Evolutionary conservation across 2,329 filamentous ascomycete genomes (phyloP), one percentile per base, ranked within the genome.

Genomic region (Fusarium coicis): DNA sequence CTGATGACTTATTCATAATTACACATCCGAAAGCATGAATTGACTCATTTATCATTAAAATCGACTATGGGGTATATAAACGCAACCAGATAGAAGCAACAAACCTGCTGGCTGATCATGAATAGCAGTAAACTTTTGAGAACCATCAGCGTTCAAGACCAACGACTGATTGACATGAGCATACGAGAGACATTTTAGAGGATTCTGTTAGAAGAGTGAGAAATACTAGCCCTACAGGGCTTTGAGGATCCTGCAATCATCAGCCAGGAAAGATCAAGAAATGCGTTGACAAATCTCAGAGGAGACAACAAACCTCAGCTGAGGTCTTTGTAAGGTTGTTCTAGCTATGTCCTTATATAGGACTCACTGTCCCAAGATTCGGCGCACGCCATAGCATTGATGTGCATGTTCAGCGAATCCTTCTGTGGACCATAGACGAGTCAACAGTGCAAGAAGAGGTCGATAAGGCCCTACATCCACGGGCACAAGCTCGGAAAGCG

Each of bases 361-460:
- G 28, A 42, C 46, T 58, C 37, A 74, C 46, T 68, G 63, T 14
- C 62, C 67, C 49, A 74, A 23, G 32, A 73, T 61, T 37, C 52
- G 58, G 30, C 53, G 43, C 40, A 70, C 75, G 18, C 78, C 78
- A 54, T 79, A 74, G 54, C 76, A 79, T 55, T 71, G 46, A 18
- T 63, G 52, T 44, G 69, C 60, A 47, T 79, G 78, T 36, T 76
- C 67, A 28, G 69, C 21, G 53, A 77, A 78, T 12, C 63, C 71
- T 21, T 71, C 46, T 26, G 63, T 68, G 10, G 75, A 76, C 55
- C 72, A 66, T 14, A 78, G 56, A 21, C 74, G 67, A 53, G 59
- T 72, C 60, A 60, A n/a, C 26, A 72, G 59, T 23, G 71, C 73
- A 32, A 68, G 58, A 36, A 78, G 63, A 59, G 75, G 72, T 42